Evolutionary conservation across 768 basidiomycete species (phyloP).

Genomic region (Tubosaeta brunneosetosa): DNA sequence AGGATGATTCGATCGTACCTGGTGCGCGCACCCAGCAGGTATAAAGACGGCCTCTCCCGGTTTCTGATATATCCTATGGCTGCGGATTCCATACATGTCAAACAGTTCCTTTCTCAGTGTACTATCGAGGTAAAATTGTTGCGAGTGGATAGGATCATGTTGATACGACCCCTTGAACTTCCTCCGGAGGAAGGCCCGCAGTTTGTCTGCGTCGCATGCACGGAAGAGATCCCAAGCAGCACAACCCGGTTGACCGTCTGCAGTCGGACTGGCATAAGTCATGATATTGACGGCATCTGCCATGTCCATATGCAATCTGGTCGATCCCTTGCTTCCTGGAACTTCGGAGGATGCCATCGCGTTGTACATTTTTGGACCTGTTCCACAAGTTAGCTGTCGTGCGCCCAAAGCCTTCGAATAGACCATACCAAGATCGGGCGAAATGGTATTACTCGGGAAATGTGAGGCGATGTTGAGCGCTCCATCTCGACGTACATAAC

Average conservation of each 20-base stretch:
- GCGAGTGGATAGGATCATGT: constrained; percentile 88
- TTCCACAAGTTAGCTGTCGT: constrained; percentile 11
- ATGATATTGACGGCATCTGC: constrained; percentile 92
- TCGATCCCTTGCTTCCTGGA: constrained; percentile 74
- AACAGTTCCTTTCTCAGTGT: constrained; percentile 61
- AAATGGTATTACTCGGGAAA: constrained; percentile 74
- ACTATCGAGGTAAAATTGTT: constrained; percentile 80
- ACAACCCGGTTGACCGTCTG: constrained; percentile 62
- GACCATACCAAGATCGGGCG: constrained; percentile 69
- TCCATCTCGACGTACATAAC: constrained; percentile 88
- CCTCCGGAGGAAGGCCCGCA: constrained; percentile 69
- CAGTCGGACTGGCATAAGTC: constrained; percentile 58
- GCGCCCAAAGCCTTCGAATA: not conserved
- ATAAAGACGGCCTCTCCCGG: constrained; percentile 95
- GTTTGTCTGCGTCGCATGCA: constrained; percentile 72
- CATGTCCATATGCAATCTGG: constrained; percentile 91
- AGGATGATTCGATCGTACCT: constrained; percentile 44
- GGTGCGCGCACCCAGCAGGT: constrained; percentile 90
- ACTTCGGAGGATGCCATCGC: constrained; percentile 70
- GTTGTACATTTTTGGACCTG: constrained; percentile 95
- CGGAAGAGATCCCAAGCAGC: constrained; percentile 92
- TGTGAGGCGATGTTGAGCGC: constrained; percentile 85
- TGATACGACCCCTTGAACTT: constrained; percentile 53
- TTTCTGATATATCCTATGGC: constrained; percentile 82
- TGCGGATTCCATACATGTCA: constrained; percentile 64